These are phyloP conservation scores for Camellia lanceoleosa DNA, from an alignment of 148 eudicot species.

Conservation along the genomic window DNA sequence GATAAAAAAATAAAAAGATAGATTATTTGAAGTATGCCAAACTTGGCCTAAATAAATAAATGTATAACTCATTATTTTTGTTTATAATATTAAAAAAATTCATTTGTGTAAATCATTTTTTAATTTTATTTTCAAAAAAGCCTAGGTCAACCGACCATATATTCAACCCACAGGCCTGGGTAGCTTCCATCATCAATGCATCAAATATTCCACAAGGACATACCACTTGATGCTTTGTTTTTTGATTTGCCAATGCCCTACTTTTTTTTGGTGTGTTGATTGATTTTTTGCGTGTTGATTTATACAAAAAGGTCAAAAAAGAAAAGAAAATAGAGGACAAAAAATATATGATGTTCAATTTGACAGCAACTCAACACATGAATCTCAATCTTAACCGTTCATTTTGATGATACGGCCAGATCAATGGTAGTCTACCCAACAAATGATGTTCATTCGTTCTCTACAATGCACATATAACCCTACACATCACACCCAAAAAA, in stretches of 20 bases:
- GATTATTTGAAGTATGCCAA: no score
- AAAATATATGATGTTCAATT: background rate
- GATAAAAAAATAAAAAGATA: no score
- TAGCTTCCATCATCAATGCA: no score
- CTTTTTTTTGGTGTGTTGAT: background rate
- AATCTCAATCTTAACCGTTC: conserved; percentile 17
- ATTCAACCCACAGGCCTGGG: no score
- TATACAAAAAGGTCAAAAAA: background rate
- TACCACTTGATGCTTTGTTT: no score
- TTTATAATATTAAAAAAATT: no score
- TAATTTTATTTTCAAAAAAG: no score
- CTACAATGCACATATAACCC: background rate
- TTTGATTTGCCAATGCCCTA: background rate
- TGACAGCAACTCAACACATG: background rate
- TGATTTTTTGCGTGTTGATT: background rate
- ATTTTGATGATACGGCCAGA: conserved; percentile 15
- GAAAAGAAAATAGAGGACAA: background rate
- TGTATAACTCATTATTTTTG: no score
- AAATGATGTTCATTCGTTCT: conserved; percentile 14
- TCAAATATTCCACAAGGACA: no score
- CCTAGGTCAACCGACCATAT: no score
- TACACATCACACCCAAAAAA: background rate
- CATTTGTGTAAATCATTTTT: no score
- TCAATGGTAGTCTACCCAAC: background rate
- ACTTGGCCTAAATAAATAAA: no score